Evolutionary conservation across 805 yeast genomes (phyloP).

Genomic region (Ogataea saltuana): DNA sequence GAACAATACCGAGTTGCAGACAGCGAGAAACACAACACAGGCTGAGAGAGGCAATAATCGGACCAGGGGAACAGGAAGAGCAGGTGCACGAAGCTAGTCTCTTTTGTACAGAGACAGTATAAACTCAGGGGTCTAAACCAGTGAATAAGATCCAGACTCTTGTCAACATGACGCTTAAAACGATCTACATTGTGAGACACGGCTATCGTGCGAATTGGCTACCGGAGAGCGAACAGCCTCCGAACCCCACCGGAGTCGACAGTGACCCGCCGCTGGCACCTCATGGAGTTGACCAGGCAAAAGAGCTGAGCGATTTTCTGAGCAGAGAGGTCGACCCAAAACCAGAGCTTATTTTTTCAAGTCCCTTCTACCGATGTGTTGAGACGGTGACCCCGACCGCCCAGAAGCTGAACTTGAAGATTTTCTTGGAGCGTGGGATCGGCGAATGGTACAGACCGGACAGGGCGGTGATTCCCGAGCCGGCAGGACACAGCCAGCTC

Average conservation of each 20-base stretch:
- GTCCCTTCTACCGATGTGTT: slow-evolving; percentile 89
- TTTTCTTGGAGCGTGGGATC: slow-evolving; percentile 75
- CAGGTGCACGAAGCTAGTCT: no score
- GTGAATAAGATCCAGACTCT: no score
- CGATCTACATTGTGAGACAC: slow-evolving; percentile 76
- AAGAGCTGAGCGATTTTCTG: slow-evolving; percentile 68
- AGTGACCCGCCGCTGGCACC: slow-evolving; percentile 87
- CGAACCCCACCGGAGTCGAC: slow-evolving; percentile 87
- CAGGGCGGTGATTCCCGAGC: slow-evolving; percentile 66
- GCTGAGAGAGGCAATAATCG: no score
- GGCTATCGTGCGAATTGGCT: slow-evolving; percentile 91
- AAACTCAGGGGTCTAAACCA: no score
- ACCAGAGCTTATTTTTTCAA: slow-evolving; percentile 71
- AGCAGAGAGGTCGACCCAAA: slow-evolving; percentile 45
- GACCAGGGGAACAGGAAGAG: no score
- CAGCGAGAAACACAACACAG: no score
- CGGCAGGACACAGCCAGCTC: slow-evolving; percentile 55
- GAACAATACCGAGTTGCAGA: no score
- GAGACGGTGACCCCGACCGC: slow-evolving; percentile 79
- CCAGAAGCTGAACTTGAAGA: slow-evolving; percentile 52
- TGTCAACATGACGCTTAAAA: slow-evolving; percentile 47
- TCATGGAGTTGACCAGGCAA: slow-evolving; percentile 87
- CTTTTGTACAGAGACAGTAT: no score
- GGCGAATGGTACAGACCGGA: slow-evolving; percentile 91
- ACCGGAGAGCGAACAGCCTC: slow-evolving; percentile 79